These are phyloP conservation scores for Isochrysis galbana DNA, from an alignment of 78 protist genomes.

Conservation along the genomic window DNA sequence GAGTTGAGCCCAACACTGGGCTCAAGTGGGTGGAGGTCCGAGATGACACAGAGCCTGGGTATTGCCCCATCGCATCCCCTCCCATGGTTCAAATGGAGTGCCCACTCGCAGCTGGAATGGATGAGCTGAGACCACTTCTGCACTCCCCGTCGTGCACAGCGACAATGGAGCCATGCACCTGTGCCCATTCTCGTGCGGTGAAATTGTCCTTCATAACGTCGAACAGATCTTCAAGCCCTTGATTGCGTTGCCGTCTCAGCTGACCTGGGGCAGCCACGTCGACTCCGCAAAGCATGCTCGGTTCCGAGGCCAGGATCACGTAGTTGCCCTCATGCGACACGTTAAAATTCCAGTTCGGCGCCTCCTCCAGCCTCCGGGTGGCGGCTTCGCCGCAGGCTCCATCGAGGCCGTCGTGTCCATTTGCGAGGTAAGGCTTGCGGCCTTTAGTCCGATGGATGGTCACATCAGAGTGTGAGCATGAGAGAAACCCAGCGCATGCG, in stretches of 20 bases:
- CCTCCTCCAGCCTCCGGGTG: not conserved
- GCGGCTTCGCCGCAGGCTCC: too few species aligned
- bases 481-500: not conserved
- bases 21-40: too few species aligned
- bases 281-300: conserved; percentile 10
- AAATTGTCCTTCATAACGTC: not conserved
- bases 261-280: conserved; percentile 25
- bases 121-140: too few species aligned
- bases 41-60: too few species aligned
- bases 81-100: too few species aligned
- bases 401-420: not conserved
- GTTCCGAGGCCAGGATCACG: conserved; percentile 38
- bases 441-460: conserved; percentile 15
- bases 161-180: too few species aligned
- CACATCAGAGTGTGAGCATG: not conserved
- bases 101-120: too few species aligned
- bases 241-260: not conserved
- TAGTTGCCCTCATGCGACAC: conserved; percentile 32
- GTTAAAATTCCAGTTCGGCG: conserved; percentile 43
- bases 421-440: not conserved
- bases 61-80: too few species aligned
- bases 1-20: too few species aligned
- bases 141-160: too few species aligned
- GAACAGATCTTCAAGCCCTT: not conserved
- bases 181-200: not conserved